A percentile compares a stretch with the other conserved stretches of the same genome.
These are phyloP conservation scores for Xylaria sp. DNA, from an alignment of 2,329 filamentous ascomycete genomes.

Conservation along the genomic window DNA sequence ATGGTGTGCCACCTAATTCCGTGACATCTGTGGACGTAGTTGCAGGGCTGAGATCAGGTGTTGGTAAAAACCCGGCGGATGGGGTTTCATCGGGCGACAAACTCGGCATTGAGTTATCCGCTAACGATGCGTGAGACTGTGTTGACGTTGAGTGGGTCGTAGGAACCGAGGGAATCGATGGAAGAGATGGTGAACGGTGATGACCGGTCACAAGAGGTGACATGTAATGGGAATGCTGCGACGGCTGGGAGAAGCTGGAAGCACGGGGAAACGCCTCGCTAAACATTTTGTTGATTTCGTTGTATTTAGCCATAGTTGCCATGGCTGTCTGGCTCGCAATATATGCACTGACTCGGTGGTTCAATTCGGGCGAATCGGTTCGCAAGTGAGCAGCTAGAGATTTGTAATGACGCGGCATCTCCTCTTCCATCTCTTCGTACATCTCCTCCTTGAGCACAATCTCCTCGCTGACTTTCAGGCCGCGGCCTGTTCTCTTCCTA, in stretches of 20 bases:
- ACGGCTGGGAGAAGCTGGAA: slow-evolving; percentile 39
- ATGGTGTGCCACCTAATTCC: slow-evolving; percentile 33
- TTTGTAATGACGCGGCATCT: slow-evolving; percentile 70
- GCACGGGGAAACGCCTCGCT: slow-evolving; percentile 53
- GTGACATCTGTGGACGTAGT: slow-evolving; percentile 30
- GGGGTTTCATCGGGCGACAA: slow-evolving; percentile 20
- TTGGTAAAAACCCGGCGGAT: slow-evolving; percentile 28
- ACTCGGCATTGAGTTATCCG: slow-evolving; percentile 27
- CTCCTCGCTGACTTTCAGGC: slow-evolving; percentile 80
- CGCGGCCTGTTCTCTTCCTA: slow-evolving; percentile 83
- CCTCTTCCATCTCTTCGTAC: slow-evolving; percentile 94
- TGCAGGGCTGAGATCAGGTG: slow-evolving; percentile 37
- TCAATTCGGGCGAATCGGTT: slow-evolving; percentile 65
- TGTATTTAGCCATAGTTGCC: slow-evolving; percentile 50
- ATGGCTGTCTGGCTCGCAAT: slow-evolving; percentile 51
- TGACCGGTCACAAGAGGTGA: slow-evolving; percentile 34
- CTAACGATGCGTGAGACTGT: slow-evolving; percentile 24
- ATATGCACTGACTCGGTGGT: slow-evolving; percentile 61
- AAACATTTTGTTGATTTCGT: slow-evolving; percentile 55
- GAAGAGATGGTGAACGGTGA: slow-evolving; percentile 24
- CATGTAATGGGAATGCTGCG: slow-evolving; percentile 39
- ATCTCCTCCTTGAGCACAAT: slow-evolving; percentile 92
- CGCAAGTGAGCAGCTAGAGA: slow-evolving; percentile 67
- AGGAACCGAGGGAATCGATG: slow-evolving; percentile 27
- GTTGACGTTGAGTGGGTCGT: slow-evolving; percentile 28